phyloP scores from a whole-genome alignment of 495 filamentous ascomycete species.

The Neurospora sp. region DNA sequence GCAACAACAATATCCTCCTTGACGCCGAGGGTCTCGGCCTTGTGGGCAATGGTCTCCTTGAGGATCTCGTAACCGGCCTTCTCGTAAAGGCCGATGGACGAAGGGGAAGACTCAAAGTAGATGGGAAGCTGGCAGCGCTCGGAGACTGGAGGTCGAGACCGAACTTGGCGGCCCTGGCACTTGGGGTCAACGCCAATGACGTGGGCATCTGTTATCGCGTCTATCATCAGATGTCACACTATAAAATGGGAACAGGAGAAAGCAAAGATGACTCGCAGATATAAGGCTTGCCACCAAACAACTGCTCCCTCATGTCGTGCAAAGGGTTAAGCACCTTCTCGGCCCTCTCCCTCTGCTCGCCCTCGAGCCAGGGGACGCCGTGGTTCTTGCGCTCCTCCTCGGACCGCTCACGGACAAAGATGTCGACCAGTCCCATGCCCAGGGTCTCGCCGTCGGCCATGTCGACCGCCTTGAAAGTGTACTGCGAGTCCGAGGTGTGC shows the following conservation, averaged over 20 bases:
- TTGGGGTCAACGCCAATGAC: conserved; percentile 21
- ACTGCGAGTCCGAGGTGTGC: conserved; percentile 18
- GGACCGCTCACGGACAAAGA: conserved; percentile 11
- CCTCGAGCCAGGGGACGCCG: conserved; percentile 22
- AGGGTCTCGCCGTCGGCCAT: conserved; percentile 21
- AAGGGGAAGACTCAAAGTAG: conserved; percentile 24
- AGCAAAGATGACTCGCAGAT: conserved; percentile 14
- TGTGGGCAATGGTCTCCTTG: conserved; percentile 22
- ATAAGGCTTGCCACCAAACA: conserved; percentile 18
- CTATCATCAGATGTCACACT: not conserved
- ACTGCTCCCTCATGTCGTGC: conserved; percentile 17
- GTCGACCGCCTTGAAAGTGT: conserved; percentile 28
- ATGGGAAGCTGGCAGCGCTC: conserved; percentile 29
- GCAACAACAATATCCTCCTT: conserved; percentile 18
- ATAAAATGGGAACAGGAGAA: not conserved
- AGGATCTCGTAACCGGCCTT: conserved; percentile 21
- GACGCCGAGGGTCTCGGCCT: conserved; percentile 16
- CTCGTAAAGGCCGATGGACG: conserved; percentile 15
- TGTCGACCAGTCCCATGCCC: conserved; percentile 23
- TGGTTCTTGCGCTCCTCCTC: conserved; percentile 20
- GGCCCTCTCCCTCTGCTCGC: conserved; percentile 16
- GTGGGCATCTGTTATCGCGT: conserved; percentile 13
- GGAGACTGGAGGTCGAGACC: conserved; percentile 24
- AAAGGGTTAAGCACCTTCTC: conserved; percentile 21
- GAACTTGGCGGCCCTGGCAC: conserved; percentile 34